Conservation (phyloP, 306 rosid species). For the Abrus pulchellus region DNA sequence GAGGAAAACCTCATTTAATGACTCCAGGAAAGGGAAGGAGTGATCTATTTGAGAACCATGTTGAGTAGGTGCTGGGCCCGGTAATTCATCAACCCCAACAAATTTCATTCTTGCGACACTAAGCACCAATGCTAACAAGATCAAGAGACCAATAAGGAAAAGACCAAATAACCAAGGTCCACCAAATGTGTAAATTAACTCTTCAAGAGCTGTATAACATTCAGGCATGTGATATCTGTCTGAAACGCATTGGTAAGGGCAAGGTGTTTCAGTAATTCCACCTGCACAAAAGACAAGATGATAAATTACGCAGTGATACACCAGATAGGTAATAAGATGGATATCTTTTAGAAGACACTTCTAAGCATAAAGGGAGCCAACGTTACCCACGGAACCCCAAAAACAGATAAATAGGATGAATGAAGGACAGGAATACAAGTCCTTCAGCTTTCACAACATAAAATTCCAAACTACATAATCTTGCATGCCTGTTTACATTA, state of each 20-base stretch:
- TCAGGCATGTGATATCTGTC: slow-evolving; percentile 98
- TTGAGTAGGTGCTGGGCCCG: slow-evolving; percentile 95
- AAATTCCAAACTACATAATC: slow-evolving; percentile 1
- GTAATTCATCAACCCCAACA: slow-evolving; percentile 92
- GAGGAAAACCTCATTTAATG: slow-evolving; percentile 86
- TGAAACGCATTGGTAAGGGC: slow-evolving; percentile 92
- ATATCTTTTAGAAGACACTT: neutral
- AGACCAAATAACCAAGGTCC: slow-evolving; percentile 98
- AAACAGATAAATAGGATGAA: neutral
- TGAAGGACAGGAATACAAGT: neutral
- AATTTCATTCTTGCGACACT: slow-evolving; percentile 97
- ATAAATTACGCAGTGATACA: slow-evolving; percentile 27
- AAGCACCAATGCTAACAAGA: slow-evolving; percentile 90
- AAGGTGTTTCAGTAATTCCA: slow-evolving; percentile 84
- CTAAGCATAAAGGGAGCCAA: neutral
- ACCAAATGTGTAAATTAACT: slow-evolving; percentile 93
- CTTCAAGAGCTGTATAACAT: slow-evolving; percentile 97
- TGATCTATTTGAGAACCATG: slow-evolving; percentile 98
- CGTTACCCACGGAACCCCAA: neutral
- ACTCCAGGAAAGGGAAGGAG: slow-evolving; percentile 97
- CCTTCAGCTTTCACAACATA: slow-evolving; percentile 33
- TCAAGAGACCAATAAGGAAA: slow-evolving; percentile 82
- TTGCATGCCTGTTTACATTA: slow-evolving; percentile 32
- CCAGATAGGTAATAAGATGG: slow-evolving; percentile 3
- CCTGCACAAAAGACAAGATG: slow-evolving; percentile 59